A percentile compares a stretch with the other conserved stretches of the same genome.
Conservation (phyloP, 2,329 filamentous ascomycete species). For the Balansia obtecta region DNA sequence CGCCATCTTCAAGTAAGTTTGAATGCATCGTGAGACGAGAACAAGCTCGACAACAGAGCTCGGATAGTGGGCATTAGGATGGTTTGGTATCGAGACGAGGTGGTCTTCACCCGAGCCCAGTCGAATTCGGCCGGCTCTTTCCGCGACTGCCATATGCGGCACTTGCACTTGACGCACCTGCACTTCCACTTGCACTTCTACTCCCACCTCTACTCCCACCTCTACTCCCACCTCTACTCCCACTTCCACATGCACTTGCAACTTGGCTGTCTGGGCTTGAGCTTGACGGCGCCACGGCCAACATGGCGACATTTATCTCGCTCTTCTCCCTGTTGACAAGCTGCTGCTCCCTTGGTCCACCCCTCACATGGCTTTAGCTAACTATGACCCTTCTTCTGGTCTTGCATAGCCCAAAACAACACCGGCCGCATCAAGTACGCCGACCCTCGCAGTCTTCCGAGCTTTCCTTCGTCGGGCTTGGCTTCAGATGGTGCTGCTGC, state of each 20-base stretch:
- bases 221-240: too few species aligned
- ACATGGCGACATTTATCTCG: background rate
- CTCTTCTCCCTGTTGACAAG: background rate
- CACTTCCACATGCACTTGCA: background rate
- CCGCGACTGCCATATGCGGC: background rate
- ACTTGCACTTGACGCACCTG: background rate
- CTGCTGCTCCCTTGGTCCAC: background rate
- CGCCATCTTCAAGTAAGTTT: slow-evolving; percentile 6
- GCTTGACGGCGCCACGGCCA: background rate
- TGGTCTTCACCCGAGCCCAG: background rate
- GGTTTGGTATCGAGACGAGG: too few species aligned
- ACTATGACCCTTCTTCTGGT: background rate
- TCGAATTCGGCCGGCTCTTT: background rate
- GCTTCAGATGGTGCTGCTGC: slow-evolving; percentile 47
- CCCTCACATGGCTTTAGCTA: background rate
- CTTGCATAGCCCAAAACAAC: slow-evolving; percentile 6
- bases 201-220: background rate
- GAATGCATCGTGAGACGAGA: background rate
- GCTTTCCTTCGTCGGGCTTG: slow-evolving; percentile 57
- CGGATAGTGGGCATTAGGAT: background rate
- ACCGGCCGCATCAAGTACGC: slow-evolving; percentile 54
- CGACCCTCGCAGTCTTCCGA: slow-evolving; percentile 58
- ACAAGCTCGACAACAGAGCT: background rate
- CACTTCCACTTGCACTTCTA: too few species aligned
- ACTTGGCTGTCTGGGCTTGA: too few species aligned